Base-by-base conservation (phyloP, 805 yeast genomes). In the Sugiyamaella boreocaroliniensis region DNA sequence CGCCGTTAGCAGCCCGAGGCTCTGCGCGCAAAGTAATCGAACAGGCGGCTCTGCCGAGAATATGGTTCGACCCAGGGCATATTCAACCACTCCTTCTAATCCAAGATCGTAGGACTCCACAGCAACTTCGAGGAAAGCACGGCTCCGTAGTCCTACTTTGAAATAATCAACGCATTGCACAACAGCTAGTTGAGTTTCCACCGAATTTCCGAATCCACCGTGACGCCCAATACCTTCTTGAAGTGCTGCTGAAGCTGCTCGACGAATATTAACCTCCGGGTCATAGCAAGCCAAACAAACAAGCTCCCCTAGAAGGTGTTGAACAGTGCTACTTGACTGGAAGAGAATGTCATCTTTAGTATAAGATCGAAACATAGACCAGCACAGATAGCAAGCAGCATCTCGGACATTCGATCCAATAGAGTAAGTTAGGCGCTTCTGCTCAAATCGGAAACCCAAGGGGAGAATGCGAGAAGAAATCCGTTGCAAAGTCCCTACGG, bases 221-320 rank as follows among this genome's bases (percentile, higher is more conserved):
- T 81, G 83, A 40, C 97, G 70, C 0, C 98, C 98, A 2, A 88
- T 64, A 14, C 85, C 73, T 61, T 90, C 98, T 63, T 90, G 97
- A 6, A 90, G 61, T 0, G 93, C 92, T 0, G 97, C 96, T 4
- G 88, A 74, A 1, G 90, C 83, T 15, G 97, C 90, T 53, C 95
- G 73, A 52, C 97, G 73, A 5, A 89, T 78, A 54, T 82, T 75
- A 16, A 88, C 70, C 51, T 89, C 96, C 19, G 74, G 70, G 64
- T 90, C 98, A 62, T 84, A 83, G 47, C 87, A 73, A 8, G 83
- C 69, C 1, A 80, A 74, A 10, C 74, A 64, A 2, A 86, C 61
- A 22, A 87, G 64, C 58, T 75, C 73, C 16, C 54, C 32, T 54
- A 61, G 40, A 65, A 68, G 6, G 61, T 53, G 18, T 1, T 49